Conservation (phyloP, 208 protist genomes). For the Leishmania martiniquensis region DNA sequence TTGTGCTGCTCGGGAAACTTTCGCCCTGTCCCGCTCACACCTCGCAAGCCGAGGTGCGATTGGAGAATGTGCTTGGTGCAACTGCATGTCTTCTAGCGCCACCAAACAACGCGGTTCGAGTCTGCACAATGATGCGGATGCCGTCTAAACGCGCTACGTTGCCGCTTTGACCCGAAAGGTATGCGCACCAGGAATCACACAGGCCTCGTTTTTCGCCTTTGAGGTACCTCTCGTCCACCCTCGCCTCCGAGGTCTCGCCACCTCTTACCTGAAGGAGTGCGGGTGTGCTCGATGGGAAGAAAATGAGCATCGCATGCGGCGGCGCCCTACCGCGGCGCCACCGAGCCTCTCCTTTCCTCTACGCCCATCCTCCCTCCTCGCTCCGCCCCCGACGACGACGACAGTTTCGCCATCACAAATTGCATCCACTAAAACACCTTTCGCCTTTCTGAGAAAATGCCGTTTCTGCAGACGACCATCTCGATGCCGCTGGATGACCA, state of each 20-base stretch:
- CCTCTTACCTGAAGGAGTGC: neutral
- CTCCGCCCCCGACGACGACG: neutral
- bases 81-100: neutral
- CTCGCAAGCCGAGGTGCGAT: neutral
- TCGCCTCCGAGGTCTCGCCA: neutral
- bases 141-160: neutral
- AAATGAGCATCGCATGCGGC: neutral
- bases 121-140: neutral
- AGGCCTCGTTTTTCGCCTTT: neutral
- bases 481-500: conserved; percentile 32
- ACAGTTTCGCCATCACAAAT: conserved; percentile 1
- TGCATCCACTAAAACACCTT: neutral
- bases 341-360: conserved; percentile 1
- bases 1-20: neutral
- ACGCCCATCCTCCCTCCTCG: neutral
- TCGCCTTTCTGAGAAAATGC: conserved; percentile 20
- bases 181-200: neutral
- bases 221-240: neutral
- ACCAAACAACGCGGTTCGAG: neutral
- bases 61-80: neutral
- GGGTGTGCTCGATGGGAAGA: neutral
- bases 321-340: neutral
- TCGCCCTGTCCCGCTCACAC: neutral
- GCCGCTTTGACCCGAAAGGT: neutral
- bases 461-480: conserved; percentile 33